Percentiles rank a stretch among this genome's conserved stretches.
These are phyloP conservation scores for Geotrichum restrictum DNA, from an alignment of 1,139 yeast species.

Conservation along the genomic window DNA sequence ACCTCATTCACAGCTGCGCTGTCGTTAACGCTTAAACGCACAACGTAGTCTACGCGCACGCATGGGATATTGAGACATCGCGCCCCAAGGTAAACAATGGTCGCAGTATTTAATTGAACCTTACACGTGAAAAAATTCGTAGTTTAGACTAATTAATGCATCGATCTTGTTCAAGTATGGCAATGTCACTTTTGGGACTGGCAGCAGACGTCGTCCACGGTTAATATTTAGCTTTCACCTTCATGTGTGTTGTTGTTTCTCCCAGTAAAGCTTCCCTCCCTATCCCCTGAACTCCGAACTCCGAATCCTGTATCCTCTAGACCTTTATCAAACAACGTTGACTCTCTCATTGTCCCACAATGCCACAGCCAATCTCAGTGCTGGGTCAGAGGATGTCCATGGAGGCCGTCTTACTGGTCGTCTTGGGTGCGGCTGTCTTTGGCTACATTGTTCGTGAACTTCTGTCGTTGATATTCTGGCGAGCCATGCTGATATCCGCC, in stretches of 20 bases:
- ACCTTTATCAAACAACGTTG: background rate
- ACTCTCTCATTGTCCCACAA: background rate
- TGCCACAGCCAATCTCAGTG: conserved; percentile 19
- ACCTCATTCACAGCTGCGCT: too few species aligned
- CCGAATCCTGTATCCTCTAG: background rate
- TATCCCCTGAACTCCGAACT: background rate
- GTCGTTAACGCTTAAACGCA: too few species aligned
- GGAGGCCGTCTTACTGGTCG: conserved; percentile 26
- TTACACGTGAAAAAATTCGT: too few species aligned
- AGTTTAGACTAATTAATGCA: too few species aligned
- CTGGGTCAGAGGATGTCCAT: conserved; percentile 24
- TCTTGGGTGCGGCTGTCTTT: conserved; percentile 23
- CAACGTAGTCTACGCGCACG: too few species aligned
- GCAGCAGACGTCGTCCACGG: too few species aligned
- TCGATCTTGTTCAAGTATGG: too few species aligned
- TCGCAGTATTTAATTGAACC: too few species aligned
- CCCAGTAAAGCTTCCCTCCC: background rate
- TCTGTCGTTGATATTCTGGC: conserved; percentile 24
- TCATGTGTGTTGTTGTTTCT: background rate
- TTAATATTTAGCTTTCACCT: too few species aligned
- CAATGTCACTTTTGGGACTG: too few species aligned
- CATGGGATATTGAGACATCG: too few species aligned
- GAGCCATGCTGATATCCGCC: conserved; percentile 26
- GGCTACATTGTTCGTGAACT: conserved; percentile 26
- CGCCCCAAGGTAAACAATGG: too few species aligned